Base-by-base conservation (phyloP, 768 basidiomycete species). In the Leccinum subtestaceum region DNA sequence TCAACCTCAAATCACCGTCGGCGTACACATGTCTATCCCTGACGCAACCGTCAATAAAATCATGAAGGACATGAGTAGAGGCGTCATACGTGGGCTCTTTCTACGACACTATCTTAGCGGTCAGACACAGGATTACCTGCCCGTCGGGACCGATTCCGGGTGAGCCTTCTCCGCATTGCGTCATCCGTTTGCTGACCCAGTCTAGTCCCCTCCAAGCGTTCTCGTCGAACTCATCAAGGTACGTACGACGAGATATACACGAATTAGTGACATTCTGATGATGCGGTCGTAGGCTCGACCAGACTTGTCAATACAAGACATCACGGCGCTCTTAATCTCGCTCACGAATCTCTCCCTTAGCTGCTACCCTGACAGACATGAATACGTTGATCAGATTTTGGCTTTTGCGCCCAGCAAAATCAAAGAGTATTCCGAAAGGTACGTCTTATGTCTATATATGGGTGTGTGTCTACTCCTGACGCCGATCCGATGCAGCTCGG, bases 301-400 rank as follows among this genome's bases (percentile, higher is more conserved):
- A 12, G 97, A 99, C 73, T 77, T 99, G 32, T 93, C 94, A 49
- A 93, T 99, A 70, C 96, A 98, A 73, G 97, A 99, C 68, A 88
- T 98, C 71, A 98, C 97, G 0, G 97, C 96, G 0, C 85, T 98
- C 19, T 80, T 98, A 54, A 95, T 98, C 17, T 99, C 97, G 1
- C 78, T 99, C 40, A 91, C 93, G 32, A 98, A 98, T 21, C 23
- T 48, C 13, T 95, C 94, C 0, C 77, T 99, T 25, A 95, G 93
- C 72, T 98, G 96, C 74, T 99, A 99, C 72, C 97, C 97, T 2
- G 96, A 98, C 69, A 81, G 93, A 63, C 81, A 98, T 52, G 95
- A 98, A 78, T 98, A 98, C 68, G 94, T 99, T 40, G 95, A 98
- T 66, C 95, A 98, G 74, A 87, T 98, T 17, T 81, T 98, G 56